A percentile compares a stretch with the other conserved stretches of the same genome.
Evolutionary conservation across 768 basidiomycete genomes (phyloP).

Genomic region (Macrolepiota fuliginosa): DNA sequence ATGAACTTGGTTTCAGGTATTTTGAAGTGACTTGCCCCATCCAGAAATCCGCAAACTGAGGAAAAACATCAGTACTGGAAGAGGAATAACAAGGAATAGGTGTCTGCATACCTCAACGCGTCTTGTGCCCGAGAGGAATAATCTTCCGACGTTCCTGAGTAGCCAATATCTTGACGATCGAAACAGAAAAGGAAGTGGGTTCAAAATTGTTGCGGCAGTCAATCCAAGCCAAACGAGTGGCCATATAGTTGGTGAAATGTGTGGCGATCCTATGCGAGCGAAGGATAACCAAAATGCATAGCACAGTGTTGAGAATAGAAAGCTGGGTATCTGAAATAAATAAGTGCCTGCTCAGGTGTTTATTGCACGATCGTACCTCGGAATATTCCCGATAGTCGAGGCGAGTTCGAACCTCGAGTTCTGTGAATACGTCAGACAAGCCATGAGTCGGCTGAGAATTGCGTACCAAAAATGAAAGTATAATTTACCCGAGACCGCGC

Average conservation of each 20-base stretch:
- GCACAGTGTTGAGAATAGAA: constrained; percentile 70
- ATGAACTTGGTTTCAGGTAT: background rate
- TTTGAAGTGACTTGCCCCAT: constrained; percentile 54
- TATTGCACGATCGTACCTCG: constrained; percentile 33
- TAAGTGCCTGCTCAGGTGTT: background rate
- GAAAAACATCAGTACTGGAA: constrained; percentile 2
- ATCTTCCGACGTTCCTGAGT: constrained; percentile 55
- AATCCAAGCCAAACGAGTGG: constrained; percentile 80
- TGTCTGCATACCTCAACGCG: constrained; percentile 64
- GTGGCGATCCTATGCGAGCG: constrained; percentile 48
- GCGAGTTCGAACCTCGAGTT: constrained; percentile 66
- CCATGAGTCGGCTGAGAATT: constrained; percentile 7
- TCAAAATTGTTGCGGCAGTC: constrained; percentile 54
- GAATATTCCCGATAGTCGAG: constrained; percentile 79
- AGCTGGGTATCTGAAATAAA: constrained; percentile 63
- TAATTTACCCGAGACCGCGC: constrained; percentile 80
- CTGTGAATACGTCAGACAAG: constrained; percentile 31
- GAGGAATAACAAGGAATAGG: background rate
- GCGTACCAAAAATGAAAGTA: constrained; percentile 83
- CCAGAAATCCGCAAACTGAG: constrained; percentile 86
- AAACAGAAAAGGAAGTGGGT: constrained; percentile 72
- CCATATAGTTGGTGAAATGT: constrained; percentile 71
- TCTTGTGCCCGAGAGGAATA: constrained; percentile 66
- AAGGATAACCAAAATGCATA: constrained; percentile 89
- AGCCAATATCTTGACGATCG: constrained; percentile 80